A percentile compares a stretch with the other conserved stretches of the same genome.
Evolutionary conservation across 331 rosid genomes (phyloP).

Genomic region (Quercus lobata): DNA sequence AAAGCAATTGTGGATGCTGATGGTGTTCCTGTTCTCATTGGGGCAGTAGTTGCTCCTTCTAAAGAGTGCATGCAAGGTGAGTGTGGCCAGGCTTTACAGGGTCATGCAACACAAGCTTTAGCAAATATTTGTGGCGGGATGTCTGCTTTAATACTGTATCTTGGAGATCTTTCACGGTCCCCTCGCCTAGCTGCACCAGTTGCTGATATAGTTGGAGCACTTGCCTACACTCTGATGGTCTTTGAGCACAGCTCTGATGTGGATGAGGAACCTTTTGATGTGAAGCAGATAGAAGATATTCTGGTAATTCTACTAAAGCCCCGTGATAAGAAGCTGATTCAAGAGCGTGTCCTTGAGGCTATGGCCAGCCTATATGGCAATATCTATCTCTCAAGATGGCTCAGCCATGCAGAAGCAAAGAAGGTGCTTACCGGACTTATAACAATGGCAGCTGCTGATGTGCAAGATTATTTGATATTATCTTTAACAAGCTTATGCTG

Average conservation of each 20-base stretch:
- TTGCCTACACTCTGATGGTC: slow-evolving; percentile 89
- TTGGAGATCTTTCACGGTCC: slow-evolving; percentile 87
- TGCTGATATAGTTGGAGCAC: slow-evolving; percentile 93
- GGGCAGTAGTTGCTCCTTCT: slow-evolving; percentile 97
- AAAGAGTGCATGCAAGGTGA: slow-evolving; percentile 88
- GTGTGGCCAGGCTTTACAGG: slow-evolving; percentile 72
- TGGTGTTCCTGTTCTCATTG: slow-evolving; percentile 82
- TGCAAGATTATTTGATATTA: slow-evolving; percentile 66
- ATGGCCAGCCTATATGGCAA: slow-evolving; percentile 96
- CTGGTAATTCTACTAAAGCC: slow-evolving; percentile 77
- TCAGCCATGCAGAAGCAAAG: slow-evolving; percentile 74
- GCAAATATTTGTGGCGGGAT: slow-evolving; percentile 88
- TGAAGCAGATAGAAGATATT: slow-evolving; percentile 69
- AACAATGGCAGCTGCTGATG: slow-evolving; percentile 85
- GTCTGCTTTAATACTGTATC: slow-evolving; percentile 77
- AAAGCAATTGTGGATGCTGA: slow-evolving; percentile 67
- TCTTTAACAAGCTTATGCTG: slow-evolving; percentile 83
- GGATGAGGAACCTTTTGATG: slow-evolving; percentile 58
- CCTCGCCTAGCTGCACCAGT: slow-evolving; percentile 72
- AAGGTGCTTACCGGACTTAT: slow-evolving; percentile 84
- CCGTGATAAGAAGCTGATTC: slow-evolving; percentile 68
- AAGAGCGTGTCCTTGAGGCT: slow-evolving; percentile 94
- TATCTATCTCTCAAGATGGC: slow-evolving; percentile 61
- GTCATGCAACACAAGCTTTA: slow-evolving; percentile 79
- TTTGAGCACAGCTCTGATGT: slow-evolving; percentile 54